Base-by-base conservation (phyloP, 2,329 filamentous ascomycete genomes). In the Cadophora gregata region DNA sequence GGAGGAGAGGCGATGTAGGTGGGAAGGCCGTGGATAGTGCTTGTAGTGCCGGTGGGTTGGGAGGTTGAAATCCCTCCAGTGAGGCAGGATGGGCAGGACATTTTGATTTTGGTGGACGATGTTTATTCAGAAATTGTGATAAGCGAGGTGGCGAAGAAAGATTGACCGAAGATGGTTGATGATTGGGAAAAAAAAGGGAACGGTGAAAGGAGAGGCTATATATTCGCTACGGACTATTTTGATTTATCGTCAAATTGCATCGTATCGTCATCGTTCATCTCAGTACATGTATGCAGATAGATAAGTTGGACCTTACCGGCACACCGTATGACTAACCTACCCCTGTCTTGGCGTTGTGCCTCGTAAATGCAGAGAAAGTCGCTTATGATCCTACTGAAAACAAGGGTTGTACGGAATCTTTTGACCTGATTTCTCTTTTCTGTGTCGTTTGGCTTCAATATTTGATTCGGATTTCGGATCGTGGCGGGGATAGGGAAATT, bases 1-100 rank as follows among this genome's bases (percentile, higher is more conserved):
- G 73, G 75, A n/a, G 79, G 79, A 7, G 64, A 42, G 1, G 81
- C 76, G 42, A 85, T 75, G 68, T 85, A 85, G n/a, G 78, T 80
- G 31, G 76, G 71, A n/a, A 83, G 70, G 19, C 80, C 79, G 71
- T 85, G 81, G 62, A 85, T 71, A 10, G 70, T 79, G 58, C 76
- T 75, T 53, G 78, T 78, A 9, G 71, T 76, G 29, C 82, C 83
- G 2, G 73, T 76, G 3, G 81, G 80, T 0, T 70, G 73, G n/a
- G 76, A 77, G 5, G 76, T 71, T 64, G 80, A 77, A n/a, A 80
- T 67, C 10, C 76, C 76, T 66, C 83, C 83, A 45, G 72, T 65
- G 70, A 76, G 75, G 70, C 77, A 77, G 47, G 74, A 73, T 63
- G 68, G 47, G 59, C 72, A 77, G 29, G 64, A 62, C 64, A 66